Base-by-base conservation (phyloP, 2,329 filamentous ascomycete species). In the Chaetomiaceae sp. region DNA sequence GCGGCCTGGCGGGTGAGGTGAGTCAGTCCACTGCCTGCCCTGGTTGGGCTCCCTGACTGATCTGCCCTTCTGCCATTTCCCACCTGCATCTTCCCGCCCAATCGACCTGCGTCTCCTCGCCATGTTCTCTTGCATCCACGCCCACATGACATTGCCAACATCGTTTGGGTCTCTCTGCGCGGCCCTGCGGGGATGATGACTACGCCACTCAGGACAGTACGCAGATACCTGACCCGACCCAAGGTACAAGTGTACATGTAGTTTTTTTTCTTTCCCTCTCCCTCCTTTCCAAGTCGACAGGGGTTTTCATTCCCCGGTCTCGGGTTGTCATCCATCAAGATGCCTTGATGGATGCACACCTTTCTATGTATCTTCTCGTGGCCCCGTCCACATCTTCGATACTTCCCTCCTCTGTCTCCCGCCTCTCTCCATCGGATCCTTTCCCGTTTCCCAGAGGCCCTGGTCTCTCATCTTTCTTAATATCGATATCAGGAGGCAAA, bases 131-230 rank as follows among this genome's bases (percentile, higher is more conserved):
- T 51, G 37, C 44, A 37, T n/a, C 41, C 38, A 21, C 57, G 46
- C 44, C 53, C 62, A 62, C 61, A 55, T 62, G 62, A 63, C 60
- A 63, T 42, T 58, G 54, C 55, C 51, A 59, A 55, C 58, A 54
- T 60, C 57, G 50, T 56, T 48, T 51, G 43, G n/a, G 50, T 55
- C 47, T 55, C 61, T 60, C 62, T 59, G 62, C 61, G 57, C 59
- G 61, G 60, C 58, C 25, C 55, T 55, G 56, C 51, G 62, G 61
- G 66, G 64, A 62, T 58, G 64, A 58, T 58, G 44, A 48, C 60
- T 59, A 65, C 66, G 68, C 67, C 67, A 69, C 66, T 62, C 55
- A 53, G 41, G 42, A 50, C 58, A 57, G 25, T 10, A 27, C 6
- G 60, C 17, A 48, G 56, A 53, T 55, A 48, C 51, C 53, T 56